Evolutionary conservation across 768 basidiomycete species (phyloP).

Genomic region (Tylopilus sp.): DNA sequence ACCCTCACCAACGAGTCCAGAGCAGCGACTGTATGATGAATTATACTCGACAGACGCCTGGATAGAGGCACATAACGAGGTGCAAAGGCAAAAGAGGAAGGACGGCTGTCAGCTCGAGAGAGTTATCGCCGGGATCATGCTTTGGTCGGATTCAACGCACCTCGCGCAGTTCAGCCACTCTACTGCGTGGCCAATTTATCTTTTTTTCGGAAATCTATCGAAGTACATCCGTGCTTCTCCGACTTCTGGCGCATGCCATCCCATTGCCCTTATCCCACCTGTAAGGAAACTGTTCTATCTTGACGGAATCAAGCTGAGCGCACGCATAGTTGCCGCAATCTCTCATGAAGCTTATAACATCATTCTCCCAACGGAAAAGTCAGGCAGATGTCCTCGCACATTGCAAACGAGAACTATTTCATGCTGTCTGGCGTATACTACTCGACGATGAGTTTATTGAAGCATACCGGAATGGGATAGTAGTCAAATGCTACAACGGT

Average conservation of each 20-base stretch:
- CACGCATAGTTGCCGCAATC: background rate
- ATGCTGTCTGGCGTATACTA: slow-evolving; percentile 2
- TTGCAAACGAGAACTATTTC: slow-evolving; percentile 6
- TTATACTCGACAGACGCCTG: slow-evolving; percentile 24
- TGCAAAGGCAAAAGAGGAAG: slow-evolving; percentile 13
- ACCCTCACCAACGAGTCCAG: background rate
- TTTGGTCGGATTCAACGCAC: slow-evolving; percentile 20
- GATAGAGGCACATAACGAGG: slow-evolving; percentile 16
- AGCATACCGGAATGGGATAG: background rate
- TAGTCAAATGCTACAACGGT: background rate
- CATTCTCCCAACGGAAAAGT: background rate
- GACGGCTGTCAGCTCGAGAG: slow-evolving; percentile 13
- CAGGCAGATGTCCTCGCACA: background rate
- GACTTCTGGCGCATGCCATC: background rate
- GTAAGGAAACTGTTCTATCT: background rate
- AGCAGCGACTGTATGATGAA: slow-evolving; percentile 20
- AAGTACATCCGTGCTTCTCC: background rate
- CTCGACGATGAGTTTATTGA: background rate
- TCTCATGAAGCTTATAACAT: background rate
- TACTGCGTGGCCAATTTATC: slow-evolving; percentile 3
- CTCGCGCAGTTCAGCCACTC: slow-evolving; percentile 15
- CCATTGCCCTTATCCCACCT: background rate
- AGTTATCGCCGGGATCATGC: slow-evolving; percentile 6
- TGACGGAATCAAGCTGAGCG: background rate
- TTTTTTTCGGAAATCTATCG: slow-evolving; percentile 2